Percentiles rank a stretch among this genome's conserved stretches.
Conservation (phyloP, 805 yeast species). For the Kurtzmaniella fragi region DNA sequence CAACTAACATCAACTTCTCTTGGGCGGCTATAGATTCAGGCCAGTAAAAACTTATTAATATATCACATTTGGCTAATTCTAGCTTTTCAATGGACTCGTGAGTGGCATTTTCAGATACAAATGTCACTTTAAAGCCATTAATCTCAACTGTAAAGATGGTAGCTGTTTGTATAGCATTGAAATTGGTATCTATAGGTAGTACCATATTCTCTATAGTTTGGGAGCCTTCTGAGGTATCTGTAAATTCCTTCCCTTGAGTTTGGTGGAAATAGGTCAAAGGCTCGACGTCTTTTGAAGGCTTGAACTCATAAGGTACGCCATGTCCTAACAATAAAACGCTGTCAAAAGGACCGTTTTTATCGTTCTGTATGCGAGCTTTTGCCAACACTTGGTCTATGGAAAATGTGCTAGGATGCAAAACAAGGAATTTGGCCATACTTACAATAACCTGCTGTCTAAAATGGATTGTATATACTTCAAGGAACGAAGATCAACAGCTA, state of each 20-base stretch:
- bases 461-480: not conserved
- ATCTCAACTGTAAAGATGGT: slow-evolving; percentile 48
- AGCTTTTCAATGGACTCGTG: slow-evolving; percentile 8
- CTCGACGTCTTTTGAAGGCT: slow-evolving; percentile 16
- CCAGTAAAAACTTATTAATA: slow-evolving; percentile 60
- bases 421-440: slow-evolving; percentile 27
- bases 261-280: slow-evolving; percentile 22
- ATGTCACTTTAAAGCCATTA: slow-evolving; percentile 21
- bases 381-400: slow-evolving; percentile 38
- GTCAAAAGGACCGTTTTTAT: slow-evolving; percentile 65
- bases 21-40: slow-evolving; percentile 46
- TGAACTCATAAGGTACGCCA: slow-evolving; percentile 12
- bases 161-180: slow-evolving; percentile 25
- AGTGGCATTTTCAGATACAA: slow-evolving; percentile 5
- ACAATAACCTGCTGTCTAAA: not conserved
- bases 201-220: not conserved
- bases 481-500: not conserved
- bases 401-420: slow-evolving; percentile 41
- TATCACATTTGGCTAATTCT: slow-evolving; percentile 33
- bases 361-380: slow-evolving; percentile 44
- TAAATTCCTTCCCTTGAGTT: slow-evolving; percentile 7
- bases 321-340: slow-evolving; percentile 51
- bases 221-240: not conserved
- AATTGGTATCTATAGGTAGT: slow-evolving; percentile 25
- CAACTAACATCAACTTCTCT: slow-evolving; percentile 39